Evolutionary conservation across 169 alveolate genomes (phyloP).

Genomic region (Plasmodium malariae): DNA sequence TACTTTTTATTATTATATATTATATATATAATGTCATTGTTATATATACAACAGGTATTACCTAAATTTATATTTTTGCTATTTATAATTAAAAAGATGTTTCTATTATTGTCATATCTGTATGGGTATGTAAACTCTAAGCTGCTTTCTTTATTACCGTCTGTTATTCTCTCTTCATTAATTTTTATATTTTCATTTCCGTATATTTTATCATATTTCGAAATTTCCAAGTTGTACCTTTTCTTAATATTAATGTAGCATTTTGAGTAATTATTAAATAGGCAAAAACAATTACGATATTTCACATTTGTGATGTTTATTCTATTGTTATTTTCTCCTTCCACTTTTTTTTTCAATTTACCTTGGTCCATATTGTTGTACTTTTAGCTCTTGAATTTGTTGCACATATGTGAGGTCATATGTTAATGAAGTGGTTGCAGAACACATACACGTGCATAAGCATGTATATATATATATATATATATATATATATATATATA

Average conservation of each 20-base stretch:
- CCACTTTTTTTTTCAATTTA: slow-evolving; percentile 32
- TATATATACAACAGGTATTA: slow-evolving; percentile 37
- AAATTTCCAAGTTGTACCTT: slow-evolving; percentile 19
- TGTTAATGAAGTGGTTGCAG: background rate
- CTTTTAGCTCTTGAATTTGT: background rate
- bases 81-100: slow-evolving; percentile 59
- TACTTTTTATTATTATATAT: slow-evolving; percentile 72
- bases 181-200: slow-evolving; percentile 66
- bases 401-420: background rate
- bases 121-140: slow-evolving; percentile 68
- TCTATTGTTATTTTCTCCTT: slow-evolving; percentile 57
- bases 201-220: slow-evolving; percentile 67
- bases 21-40: slow-evolving; percentile 67
- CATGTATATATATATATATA: background rate
- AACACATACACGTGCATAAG: background rate
- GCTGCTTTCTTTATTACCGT: slow-evolving; percentile 37
- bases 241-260: slow-evolving; percentile 57
- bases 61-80: slow-evolving; percentile 48
- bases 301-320: slow-evolving; percentile 40
- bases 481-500: background rate
- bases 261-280: slow-evolving; percentile 60
- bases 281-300: slow-evolving; percentile 49
- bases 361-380: slow-evolving; percentile 19
- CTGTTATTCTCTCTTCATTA: slow-evolving; percentile 8
- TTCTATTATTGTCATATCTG: slow-evolving; percentile 58